phyloP scores from a whole-genome alignment of 1,284 basidiomycete species.

The Ceratobasidium papillatum region DNA sequence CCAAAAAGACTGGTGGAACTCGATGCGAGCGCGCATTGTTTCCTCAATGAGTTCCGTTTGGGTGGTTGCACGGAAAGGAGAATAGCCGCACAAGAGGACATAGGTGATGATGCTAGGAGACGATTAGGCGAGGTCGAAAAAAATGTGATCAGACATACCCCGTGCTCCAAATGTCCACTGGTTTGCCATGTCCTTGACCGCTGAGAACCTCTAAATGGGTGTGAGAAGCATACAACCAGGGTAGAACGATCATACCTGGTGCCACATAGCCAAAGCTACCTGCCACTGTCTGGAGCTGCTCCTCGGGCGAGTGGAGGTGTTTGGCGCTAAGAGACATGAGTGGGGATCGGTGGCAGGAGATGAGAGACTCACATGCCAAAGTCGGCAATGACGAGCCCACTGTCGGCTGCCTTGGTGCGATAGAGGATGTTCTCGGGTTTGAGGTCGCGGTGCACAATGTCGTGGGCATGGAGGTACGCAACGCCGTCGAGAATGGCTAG shows the following conservation, averaged over 20 bases:
- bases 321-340: slow-evolving; percentile 69
- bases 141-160: slow-evolving; percentile 65
- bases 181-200: slow-evolving; percentile 85
- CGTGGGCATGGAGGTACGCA: slow-evolving; percentile 82
- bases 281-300: slow-evolving; percentile 82
- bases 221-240: slow-evolving; percentile 28
- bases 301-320: slow-evolving; percentile 78
- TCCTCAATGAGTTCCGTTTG: slow-evolving; percentile 79
- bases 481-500: slow-evolving; percentile 81
- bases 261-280: slow-evolving; percentile 96
- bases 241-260: slow-evolving; percentile 54
- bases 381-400: slow-evolving; percentile 91
- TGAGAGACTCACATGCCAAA: slow-evolving; percentile 84
- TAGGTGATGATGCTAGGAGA: slow-evolving; percentile 86
- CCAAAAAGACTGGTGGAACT: slow-evolving; percentile 96
- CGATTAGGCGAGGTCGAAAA: slow-evolving; percentile 13
- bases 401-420: slow-evolving; percentile 74
- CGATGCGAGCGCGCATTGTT: slow-evolving; percentile 82
- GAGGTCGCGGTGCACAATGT: slow-evolving; percentile 92
- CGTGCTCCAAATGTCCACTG: slow-evolving; percentile 93
- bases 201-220: slow-evolving; percentile 73
- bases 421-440: slow-evolving; percentile 98
- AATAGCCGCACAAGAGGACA: slow-evolving; percentile 90
- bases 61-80: slow-evolving; percentile 90
- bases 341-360: not conserved